Base-by-base conservation (phyloP, 495 filamentous ascomycete species). In the Chlorociboria aeruginascens region DNA sequence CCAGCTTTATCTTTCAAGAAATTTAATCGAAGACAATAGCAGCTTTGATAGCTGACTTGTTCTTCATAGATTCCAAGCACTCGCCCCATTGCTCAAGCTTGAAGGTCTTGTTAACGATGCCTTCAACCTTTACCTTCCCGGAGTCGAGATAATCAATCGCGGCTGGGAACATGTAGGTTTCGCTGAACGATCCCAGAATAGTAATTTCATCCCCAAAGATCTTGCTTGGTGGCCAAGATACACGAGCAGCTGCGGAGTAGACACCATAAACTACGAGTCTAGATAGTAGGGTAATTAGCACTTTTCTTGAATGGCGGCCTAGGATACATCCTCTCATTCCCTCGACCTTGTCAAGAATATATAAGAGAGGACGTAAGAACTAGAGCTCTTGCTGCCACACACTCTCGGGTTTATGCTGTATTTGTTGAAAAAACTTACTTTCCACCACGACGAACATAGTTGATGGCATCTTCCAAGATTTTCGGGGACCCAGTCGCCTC, bases 1-100 rank as follows among this genome's bases (percentile, higher is more conserved):
- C 6, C 34, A 12, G 11, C 14, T 36, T 11, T 36, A 36, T 36
- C 34, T n/a, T n/a, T 13, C 39, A 43, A 31, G 17, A 8, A 29
- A 43, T 31, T 35, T 43, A 49, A 20, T 83, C 79, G 49, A 83
- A 84, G 34, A 72, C 71, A 58, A 84, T 83, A 3, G 79, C 79
- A 44, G 79, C 79, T 70, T 84, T 84, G 58, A 88, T 81, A 28
- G 79, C 81, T 37, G 61, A 70, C 71, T 84, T 83, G 64, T 83
- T 81, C 48, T 65, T 65, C 66, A 76, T 76, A 40, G 66, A 66
- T 64, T 74, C 67, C 37, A 76, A 63, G 38, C 69, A 72, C 59
- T 76, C 71, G 25, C 64, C 68, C 63, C 64, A 74, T 46, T 74
- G 66, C 49, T 76, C 72, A 7, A 72, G 65, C 57, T 59, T 69